Conservation (phyloP, 495 filamentous ascomycete species). For the Neurospora sublineolata region DNA sequence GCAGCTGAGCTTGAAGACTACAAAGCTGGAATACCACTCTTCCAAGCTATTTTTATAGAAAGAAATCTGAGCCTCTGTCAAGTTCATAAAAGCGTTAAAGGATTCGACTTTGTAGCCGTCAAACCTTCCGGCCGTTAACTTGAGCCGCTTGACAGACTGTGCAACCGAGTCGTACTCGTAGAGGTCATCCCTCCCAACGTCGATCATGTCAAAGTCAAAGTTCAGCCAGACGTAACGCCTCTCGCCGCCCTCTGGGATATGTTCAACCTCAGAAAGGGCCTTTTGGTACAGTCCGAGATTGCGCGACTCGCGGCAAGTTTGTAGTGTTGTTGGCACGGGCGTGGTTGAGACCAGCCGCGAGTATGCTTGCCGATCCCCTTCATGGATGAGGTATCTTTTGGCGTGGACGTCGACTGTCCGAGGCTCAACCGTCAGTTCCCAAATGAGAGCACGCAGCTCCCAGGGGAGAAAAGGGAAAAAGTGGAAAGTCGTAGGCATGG, state of each 20-base stretch:
- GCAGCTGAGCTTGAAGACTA: neutral
- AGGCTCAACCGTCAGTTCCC: neutral
- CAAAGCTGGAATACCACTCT: neutral
- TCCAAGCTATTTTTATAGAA: neutral
- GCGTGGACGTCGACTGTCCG: neutral
- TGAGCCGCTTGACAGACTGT: neutral
- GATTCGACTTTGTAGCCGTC: accelerated
- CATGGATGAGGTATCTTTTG: neutral
- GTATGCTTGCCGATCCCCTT: neutral
- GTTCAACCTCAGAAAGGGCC: neutral
- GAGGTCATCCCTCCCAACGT: neutral
- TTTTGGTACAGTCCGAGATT: neutral
- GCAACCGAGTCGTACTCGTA: neutral
- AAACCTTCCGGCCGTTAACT: neutral
- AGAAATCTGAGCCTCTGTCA: neutral
- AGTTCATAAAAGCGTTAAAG: neutral
- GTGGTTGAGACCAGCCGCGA: neutral
- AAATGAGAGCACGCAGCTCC: neutral
- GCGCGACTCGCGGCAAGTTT: neutral
- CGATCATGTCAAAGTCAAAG: neutral
- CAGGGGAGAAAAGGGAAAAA: neutral
- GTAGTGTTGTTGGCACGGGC: neutral
- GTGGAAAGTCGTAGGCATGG: neutral
- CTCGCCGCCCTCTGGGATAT: neutral
- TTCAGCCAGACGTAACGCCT: neutral